Percentiles rank a stretch among this genome's conserved stretches.
Conservation (phyloP, 75 land plant genomes). For the Selaginella tamariscina region DNA sequence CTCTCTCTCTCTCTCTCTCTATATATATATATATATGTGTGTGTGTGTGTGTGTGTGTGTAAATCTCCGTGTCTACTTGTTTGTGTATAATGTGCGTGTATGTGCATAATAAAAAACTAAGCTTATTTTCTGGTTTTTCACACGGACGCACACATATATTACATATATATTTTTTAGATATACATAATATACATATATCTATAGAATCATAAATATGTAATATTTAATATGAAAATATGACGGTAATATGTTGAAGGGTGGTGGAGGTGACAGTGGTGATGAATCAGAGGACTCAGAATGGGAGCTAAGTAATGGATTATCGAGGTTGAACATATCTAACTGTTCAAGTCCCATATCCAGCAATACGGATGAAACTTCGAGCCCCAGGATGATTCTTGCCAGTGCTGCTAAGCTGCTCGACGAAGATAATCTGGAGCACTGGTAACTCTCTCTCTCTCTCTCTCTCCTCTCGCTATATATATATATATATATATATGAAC, state of each 20-base stretch:
- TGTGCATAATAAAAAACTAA: too few relatives aligned
- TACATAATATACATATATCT: too few relatives aligned
- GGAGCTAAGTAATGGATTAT: slow-evolving; percentile 2
- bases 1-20: too few relatives aligned
- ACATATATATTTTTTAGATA: too few relatives aligned
- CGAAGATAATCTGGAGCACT: not conserved
- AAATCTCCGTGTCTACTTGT: too few relatives aligned
- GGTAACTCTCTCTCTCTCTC: not conserved
- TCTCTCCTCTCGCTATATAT: not conserved
- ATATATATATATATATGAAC: not conserved
- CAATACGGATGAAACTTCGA: not conserved
- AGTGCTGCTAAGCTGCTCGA: not conserved
- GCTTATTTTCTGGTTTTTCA: too few relatives aligned
- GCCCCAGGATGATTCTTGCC: not conserved
- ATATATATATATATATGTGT: too few relatives aligned
- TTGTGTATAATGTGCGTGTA: too few relatives aligned
- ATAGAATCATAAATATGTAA: not conserved
- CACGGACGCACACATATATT: too few relatives aligned
- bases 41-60: too few relatives aligned
- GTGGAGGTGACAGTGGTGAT: not conserved
- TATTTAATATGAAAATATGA: not conserved
- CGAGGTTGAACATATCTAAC: not conserved
- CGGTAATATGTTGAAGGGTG: not conserved
- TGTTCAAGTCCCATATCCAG: not conserved
- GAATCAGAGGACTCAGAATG: slow-evolving; percentile 5